phyloP scores from a whole-genome alignment of 768 basidiomycete species.

The Nidularia sp. region DNA sequence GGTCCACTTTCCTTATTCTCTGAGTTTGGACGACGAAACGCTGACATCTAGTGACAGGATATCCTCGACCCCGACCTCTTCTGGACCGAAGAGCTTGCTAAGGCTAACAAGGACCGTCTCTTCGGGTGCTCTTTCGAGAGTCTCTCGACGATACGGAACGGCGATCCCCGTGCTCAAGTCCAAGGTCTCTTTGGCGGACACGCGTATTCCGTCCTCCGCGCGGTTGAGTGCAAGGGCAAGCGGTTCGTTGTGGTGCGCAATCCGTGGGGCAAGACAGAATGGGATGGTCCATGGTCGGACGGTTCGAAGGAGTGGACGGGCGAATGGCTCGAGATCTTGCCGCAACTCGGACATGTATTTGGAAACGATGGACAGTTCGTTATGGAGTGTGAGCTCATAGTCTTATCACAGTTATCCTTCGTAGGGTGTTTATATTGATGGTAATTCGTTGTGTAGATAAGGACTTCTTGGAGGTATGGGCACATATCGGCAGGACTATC shows the following conservation, averaged over 20 bases:
- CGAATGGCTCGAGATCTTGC: conserved; percentile 32
- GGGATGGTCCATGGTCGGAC: conserved; percentile 39
- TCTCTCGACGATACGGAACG: conserved; percentile 20
- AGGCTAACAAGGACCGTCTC: conserved; percentile 26
- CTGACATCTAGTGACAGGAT: conserved; percentile 2
- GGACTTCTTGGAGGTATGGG: conserved; percentile 9
- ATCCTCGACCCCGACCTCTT: conserved; percentile 28
- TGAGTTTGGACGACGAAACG: background rate
- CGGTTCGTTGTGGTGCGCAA: conserved; percentile 38
- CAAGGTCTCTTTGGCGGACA: conserved; percentile 30
- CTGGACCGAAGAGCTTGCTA: conserved; percentile 29
- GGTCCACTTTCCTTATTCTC: conserved; percentile 2
- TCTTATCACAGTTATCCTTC: background rate
- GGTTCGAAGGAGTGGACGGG: conserved; percentile 38
- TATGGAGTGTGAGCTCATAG: conserved; percentile 29
- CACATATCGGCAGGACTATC: conserved; percentile 11
- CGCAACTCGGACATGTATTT: conserved; percentile 28
- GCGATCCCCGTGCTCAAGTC: conserved; percentile 15
- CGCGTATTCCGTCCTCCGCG: conserved; percentile 38
- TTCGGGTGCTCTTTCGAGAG: conserved; percentile 26
- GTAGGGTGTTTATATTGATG: background rate
- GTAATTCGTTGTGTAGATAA: background rate
- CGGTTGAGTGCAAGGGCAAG: conserved; percentile 33
- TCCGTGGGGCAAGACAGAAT: no score
- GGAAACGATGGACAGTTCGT: conserved; percentile 40